Evolutionary conservation across 768 basidiomycete genomes (phyloP).

Genomic region (Amanita pallidorosea): DNA sequence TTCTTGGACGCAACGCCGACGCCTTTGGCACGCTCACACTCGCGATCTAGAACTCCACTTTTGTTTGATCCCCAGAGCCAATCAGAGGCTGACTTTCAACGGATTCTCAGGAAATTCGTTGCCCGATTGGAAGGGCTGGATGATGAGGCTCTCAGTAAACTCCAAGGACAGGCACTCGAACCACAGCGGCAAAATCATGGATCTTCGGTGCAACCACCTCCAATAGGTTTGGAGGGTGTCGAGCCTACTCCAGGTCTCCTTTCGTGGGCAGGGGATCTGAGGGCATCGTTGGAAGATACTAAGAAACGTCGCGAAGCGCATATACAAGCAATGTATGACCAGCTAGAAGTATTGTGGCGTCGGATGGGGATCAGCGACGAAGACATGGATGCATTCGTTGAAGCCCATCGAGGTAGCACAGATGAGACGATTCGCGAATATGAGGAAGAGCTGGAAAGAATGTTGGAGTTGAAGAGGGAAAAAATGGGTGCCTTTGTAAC

Average conservation of each 20-base stretch:
- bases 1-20: slow-evolving; percentile 43
- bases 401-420: slow-evolving; percentile 74
- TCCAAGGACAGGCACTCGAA: slow-evolving; percentile 8
- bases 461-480: slow-evolving; percentile 81
- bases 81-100: slow-evolving; percentile 39
- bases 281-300: slow-evolving; percentile 52
- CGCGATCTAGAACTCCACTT: slow-evolving; percentile 22
- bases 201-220: slow-evolving; percentile 14
- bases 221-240: slow-evolving; percentile 58
- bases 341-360: slow-evolving; percentile 85
- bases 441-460: slow-evolving; percentile 81
- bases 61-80: slow-evolving; percentile 25
- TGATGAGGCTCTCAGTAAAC: slow-evolving; percentile 31
- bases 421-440: slow-evolving; percentile 72
- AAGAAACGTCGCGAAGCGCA: slow-evolving; percentile 68
- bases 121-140: slow-evolving; percentile 49
- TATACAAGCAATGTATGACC: slow-evolving; percentile 92
- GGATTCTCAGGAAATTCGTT: slow-evolving; percentile 54
- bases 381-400: slow-evolving; percentile 90
- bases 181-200: slow-evolving; percentile 3
- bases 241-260: slow-evolving; percentile 73
- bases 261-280: slow-evolving; percentile 53
- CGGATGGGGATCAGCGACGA: slow-evolving; percentile 70
- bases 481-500: slow-evolving; percentile 78
- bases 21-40: slow-evolving; percentile 32